Evolutionary conservation across 2,329 filamentous ascomycete species (phyloP).

Genomic region (Neobulgaria alba): DNA sequence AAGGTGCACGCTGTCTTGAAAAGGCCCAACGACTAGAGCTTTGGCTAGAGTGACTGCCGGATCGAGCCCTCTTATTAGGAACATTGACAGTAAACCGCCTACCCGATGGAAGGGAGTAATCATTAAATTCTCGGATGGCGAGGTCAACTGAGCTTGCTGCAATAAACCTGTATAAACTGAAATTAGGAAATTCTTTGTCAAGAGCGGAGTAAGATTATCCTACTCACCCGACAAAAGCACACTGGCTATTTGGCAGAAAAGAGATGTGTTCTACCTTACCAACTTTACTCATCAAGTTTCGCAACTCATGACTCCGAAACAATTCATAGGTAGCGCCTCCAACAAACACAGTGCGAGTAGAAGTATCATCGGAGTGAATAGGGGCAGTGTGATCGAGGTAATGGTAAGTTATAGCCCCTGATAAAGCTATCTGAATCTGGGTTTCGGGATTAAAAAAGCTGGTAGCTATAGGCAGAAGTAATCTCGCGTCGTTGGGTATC

Average conservation of each 20-base stretch:
- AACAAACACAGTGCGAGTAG: constrained; percentile 13
- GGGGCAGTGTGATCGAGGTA: background rate
- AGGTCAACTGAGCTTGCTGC: too few species aligned
- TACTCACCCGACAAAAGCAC: too few species aligned
- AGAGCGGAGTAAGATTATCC: too few species aligned
- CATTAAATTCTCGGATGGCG: too few species aligned
- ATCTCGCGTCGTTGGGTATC: too few species aligned
- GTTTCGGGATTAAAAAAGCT: background rate
- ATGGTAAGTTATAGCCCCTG: background rate
- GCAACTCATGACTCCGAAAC: constrained; percentile 14
- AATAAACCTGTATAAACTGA: too few species aligned
- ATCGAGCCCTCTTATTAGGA: background rate
- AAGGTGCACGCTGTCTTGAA: too few species aligned
- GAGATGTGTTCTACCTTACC: constrained; percentile 21
- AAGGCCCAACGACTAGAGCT: too few species aligned
- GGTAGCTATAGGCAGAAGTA: too few species aligned
- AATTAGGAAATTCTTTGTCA: too few species aligned
- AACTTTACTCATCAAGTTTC: constrained; percentile 14
- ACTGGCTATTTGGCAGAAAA: too few species aligned
- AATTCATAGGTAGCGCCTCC: constrained; percentile 3
- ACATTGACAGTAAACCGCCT: background rate
- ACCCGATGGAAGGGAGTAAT: background rate
- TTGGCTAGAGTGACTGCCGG: too few species aligned
- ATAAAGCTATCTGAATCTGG: background rate
- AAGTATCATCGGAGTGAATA: background rate